phyloP scores from a whole-genome alignment of 345 rosid genomes.

The Eucalyptus albens region DNA sequence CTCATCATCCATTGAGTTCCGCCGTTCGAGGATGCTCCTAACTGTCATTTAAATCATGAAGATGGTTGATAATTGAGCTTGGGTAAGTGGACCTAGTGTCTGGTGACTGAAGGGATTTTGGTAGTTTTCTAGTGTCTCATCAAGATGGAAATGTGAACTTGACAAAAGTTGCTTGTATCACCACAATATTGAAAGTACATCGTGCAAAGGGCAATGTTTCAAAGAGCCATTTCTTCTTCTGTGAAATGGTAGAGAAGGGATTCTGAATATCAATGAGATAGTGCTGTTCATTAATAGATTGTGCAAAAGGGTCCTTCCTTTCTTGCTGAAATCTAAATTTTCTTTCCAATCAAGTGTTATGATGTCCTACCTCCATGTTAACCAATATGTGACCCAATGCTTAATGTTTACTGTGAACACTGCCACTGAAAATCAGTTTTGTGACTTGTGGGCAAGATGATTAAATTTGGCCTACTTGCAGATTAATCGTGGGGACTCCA shows the following conservation, averaged over 20 bases:
- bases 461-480: conserved; percentile 31
- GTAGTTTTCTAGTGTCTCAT: conserved; percentile 12
- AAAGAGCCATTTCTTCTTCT: conserved; percentile 19
- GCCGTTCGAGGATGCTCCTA: conserved; percentile 84
- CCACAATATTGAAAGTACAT: conserved; percentile 44
- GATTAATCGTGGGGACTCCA: not conserved
- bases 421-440: conserved; percentile 11
- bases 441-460: conserved; percentile 25
- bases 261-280: conserved; percentile 42
- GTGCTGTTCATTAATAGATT: conserved; percentile 56
- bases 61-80: conserved; percentile 15
- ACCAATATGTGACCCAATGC: conserved; percentile 24
- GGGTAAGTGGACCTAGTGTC: conserved; percentile 34
- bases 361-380: conserved; percentile 37
- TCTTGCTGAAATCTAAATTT: conserved; percentile 21
- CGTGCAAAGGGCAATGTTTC: conserved; percentile 45
- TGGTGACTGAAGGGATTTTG: conserved; percentile 29
- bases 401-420: conserved; percentile 12
- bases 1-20: conserved; percentile 80
- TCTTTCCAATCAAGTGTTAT: conserved; percentile 41
- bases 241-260: conserved; percentile 42
- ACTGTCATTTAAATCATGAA: conserved; percentile 50
- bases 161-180: conserved; percentile 43
- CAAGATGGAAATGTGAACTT: conserved; percentile 11
- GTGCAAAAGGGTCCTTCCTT: conserved; percentile 28